A percentile compares a stretch with the other conserved stretches of the same genome.
These are phyloP conservation scores for Cryphonectria carpinicola DNA, from an alignment of 2,329 filamentous ascomycete species.

Conservation along the genomic window DNA sequence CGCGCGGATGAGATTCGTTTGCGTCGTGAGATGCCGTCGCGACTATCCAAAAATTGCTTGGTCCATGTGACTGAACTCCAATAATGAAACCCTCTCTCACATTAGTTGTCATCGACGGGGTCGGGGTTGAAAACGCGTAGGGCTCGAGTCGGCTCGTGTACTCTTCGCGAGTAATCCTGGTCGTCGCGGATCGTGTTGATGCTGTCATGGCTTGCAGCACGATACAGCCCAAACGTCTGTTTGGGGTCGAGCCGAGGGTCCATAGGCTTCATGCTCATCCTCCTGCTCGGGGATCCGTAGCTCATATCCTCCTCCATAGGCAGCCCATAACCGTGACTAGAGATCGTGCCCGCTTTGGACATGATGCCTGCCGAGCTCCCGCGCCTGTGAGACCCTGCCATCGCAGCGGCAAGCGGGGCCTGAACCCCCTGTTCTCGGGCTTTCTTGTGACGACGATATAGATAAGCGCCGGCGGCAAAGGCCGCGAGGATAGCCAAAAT, in stretches of 20 bases:
- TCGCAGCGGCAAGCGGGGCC: constrained; percentile 47
- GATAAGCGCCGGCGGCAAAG: constrained; percentile 44
- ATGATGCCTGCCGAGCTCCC: constrained; percentile 57
- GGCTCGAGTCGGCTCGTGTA: constrained; percentile 56
- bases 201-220: constrained; percentile 62
- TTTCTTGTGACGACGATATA: constrained; percentile 41
- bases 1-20: constrained; percentile 37
- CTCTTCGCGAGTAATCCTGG: constrained; percentile 66
- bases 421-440: constrained; percentile 49
- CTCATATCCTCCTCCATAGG: constrained; percentile 28
- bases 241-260: constrained; percentile 68
- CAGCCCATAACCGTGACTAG: constrained; percentile 32
- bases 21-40: constrained; percentile 37
- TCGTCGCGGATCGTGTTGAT: constrained; percentile 67
- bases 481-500: constrained; percentile 40
- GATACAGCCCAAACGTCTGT: constrained; percentile 56
- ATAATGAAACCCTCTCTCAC: constrained; percentile 1
- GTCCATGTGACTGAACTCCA: not conserved
- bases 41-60: constrained; percentile 12
- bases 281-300: constrained; percentile 41
- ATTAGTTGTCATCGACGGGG: constrained; percentile 43
- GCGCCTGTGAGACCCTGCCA: constrained; percentile 47
- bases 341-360: constrained; percentile 49
- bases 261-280: constrained; percentile 53
- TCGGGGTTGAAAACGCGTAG: constrained; percentile 68